These are phyloP conservation scores for Alternaria angustiovoidea DNA, from an alignment of 2,329 filamentous ascomycete genomes.

Conservation along the genomic window DNA sequence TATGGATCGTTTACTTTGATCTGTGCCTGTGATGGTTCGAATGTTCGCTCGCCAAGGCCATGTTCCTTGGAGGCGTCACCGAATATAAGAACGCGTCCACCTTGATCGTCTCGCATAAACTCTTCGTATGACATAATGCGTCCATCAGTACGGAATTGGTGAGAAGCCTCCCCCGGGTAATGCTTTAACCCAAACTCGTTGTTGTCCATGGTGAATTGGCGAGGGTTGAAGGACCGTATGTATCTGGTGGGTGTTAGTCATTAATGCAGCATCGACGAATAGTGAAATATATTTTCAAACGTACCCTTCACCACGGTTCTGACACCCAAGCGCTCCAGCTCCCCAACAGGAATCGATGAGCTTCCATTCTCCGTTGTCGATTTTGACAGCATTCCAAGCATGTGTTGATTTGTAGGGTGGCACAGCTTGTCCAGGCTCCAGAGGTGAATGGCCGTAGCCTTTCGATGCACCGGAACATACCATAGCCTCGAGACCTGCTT, in stretches of 20 bases:
- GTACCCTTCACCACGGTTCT: conserved; percentile 58
- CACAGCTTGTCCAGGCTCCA: conserved; percentile 69
- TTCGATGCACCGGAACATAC: conserved; percentile 84
- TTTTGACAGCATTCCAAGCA: conserved; percentile 91
- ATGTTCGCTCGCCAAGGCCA: conserved; percentile 63
- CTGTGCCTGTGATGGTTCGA: conserved; percentile 67
- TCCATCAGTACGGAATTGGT: conserved; percentile 81
- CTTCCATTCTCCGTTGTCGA: conserved; percentile 90
- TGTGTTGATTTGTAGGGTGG: conserved; percentile 73
- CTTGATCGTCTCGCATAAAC: conserved; percentile 71
- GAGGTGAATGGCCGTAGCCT: conserved; percentile 74
- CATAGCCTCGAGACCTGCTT: conserved; percentile 80
- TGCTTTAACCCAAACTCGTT: conserved; percentile 83
- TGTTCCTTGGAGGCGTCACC: conserved; percentile 47
- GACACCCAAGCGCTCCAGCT: conserved; percentile 69
- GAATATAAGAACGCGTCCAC: conserved; percentile 54
- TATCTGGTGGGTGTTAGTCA: conserved; percentile 56
- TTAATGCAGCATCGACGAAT: too few relatives aligned
- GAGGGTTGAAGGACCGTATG: conserved; percentile 69
- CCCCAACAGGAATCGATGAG: conserved; percentile 94
- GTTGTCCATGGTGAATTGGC: conserved; percentile 70
- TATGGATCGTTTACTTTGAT: conserved; percentile 67
- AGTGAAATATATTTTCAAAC: conserved; percentile 42
- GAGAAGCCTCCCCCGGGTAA: conserved; percentile 72
- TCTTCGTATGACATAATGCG: conserved; percentile 77